Percentiles rank a stretch among this genome's conserved stretches.
phyloP scores from a whole-genome alignment of 441 rosid genomes.

The Theobroma grandiflorum region DNA sequence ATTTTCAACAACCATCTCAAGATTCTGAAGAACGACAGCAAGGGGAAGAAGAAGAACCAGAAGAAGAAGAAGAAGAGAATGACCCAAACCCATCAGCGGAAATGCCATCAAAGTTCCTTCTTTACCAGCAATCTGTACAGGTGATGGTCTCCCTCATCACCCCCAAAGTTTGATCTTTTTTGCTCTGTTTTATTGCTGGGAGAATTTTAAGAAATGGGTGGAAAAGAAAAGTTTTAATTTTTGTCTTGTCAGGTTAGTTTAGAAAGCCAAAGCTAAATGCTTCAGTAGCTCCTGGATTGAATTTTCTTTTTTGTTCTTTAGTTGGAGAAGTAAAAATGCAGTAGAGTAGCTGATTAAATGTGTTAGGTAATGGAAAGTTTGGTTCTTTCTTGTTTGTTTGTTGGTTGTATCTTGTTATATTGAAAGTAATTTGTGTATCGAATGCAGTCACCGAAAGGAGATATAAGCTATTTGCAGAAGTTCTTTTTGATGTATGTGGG shows the following conservation, averaged over 20 bases:
- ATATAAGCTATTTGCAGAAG: conserved; percentile 87
- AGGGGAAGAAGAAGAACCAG: conserved; percentile 36
- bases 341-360: background rate
- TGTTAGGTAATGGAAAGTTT: background rate
- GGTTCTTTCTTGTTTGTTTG: background rate
- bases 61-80: conserved; percentile 36
- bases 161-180: background rate
- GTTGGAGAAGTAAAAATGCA: background rate
- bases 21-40: conserved; percentile 42
- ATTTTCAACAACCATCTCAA: conserved; percentile 36
- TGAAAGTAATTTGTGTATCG: conserved; percentile 14
- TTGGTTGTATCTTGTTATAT: background rate
- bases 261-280: background rate
- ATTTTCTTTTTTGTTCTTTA: background rate
- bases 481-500: conserved; percentile 85
- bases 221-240: background rate
- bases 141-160: conserved; percentile 33
- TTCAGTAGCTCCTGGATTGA: background rate
- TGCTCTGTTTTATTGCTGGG: background rate
- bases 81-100: conserved; percentile 36
- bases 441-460: conserved; percentile 93
- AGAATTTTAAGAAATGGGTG: background rate
- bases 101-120: conserved; percentile 79
- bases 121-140: conserved; percentile 87
- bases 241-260: background rate